phyloP scores from a whole-genome alignment of 2,329 filamentous ascomycete genomes.

The Penicillium sp. region DNA sequence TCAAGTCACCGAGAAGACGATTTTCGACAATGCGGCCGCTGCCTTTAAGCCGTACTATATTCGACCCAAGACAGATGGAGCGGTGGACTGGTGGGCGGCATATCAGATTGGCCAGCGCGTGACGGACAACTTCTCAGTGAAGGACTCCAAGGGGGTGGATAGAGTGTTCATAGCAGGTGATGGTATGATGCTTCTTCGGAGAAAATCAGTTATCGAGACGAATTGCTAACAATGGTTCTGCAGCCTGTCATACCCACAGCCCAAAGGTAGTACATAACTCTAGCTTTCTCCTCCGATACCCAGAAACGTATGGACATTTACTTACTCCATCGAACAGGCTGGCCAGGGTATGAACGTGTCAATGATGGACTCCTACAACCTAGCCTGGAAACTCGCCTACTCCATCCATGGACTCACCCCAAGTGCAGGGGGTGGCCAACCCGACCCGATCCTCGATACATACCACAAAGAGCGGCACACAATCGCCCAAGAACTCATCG shows the following conservation, averaged over 20 bases:
- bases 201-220: not conserved
- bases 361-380: slow-evolving; percentile 62
- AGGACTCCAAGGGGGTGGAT: slow-evolving; percentile 69
- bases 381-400: slow-evolving; percentile 47
- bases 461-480: slow-evolving; percentile 44
- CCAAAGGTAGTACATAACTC: slow-evolving; percentile 56
- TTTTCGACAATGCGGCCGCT: slow-evolving; percentile 67
- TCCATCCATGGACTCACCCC: slow-evolving; percentile 42
- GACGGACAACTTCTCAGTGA: slow-evolving; percentile 50
- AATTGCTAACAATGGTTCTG: not conserved
- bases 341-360: slow-evolving; percentile 82
- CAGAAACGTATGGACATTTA: not conserved
- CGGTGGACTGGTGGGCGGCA: slow-evolving; percentile 74
- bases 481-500: slow-evolving; percentile 43
- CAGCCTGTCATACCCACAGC: slow-evolving; percentile 77
- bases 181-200: slow-evolving; percentile 32
- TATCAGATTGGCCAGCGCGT: slow-evolving; percentile 77
- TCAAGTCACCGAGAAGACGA: slow-evolving; percentile 65
- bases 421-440: slow-evolving; percentile 10
- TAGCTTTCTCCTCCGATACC: not conserved
- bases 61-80: slow-evolving; percentile 59
- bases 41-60: slow-evolving; percentile 71
- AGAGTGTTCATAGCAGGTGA: slow-evolving; percentile 77
- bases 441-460: slow-evolving; percentile 39
- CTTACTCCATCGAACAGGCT: slow-evolving; percentile 45